phyloP scores from a whole-genome alignment of 768 basidiomycete species.

The Myochromella boudieri region DNA sequence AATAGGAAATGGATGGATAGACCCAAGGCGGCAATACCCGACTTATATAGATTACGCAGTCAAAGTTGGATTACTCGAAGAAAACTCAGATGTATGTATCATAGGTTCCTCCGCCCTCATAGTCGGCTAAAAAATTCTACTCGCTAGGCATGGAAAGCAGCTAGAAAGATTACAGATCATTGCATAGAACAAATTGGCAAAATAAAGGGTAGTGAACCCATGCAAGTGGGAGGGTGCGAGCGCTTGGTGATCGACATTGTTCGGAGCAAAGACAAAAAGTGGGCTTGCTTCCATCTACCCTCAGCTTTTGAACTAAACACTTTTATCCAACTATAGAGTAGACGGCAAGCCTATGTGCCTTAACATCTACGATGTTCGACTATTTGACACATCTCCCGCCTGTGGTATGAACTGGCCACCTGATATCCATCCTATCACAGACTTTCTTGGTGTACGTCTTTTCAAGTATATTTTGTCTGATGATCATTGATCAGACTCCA shows the following conservation, averaged over 20 bases:
- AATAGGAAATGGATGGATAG: slow-evolving; percentile 99
- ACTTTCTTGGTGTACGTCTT: slow-evolving; percentile 76
- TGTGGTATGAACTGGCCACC: slow-evolving; percentile 99
- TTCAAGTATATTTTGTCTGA: not conserved
- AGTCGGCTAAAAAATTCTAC: not conserved
- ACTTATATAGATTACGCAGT: slow-evolving; percentile 86
- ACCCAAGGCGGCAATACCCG: slow-evolving; percentile 84
- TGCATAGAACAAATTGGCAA: slow-evolving; percentile 53
- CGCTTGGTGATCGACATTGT: slow-evolving; percentile 48
- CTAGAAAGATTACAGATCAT: slow-evolving; percentile 53
- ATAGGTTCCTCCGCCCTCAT: slow-evolving; percentile 4
- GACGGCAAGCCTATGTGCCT: slow-evolving; percentile 76
- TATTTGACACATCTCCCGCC: slow-evolving; percentile 80
- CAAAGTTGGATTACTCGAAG: slow-evolving; percentile 74
- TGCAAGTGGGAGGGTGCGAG: slow-evolving; percentile 60
- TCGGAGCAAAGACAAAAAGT: slow-evolving; percentile 40
- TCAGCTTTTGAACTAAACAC: slow-evolving; percentile 1
- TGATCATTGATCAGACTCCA: slow-evolving; percentile 29
- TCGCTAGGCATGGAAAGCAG: slow-evolving; percentile 57
- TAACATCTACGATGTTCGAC: slow-evolving; percentile 93
- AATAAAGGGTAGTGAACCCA: slow-evolving; percentile 52
- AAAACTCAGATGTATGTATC: slow-evolving; percentile 60
- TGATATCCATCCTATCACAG: slow-evolving; percentile 72
- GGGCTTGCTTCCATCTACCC: slow-evolving; percentile 13
- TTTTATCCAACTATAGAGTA: slow-evolving; percentile 40